Base-by-base conservation (phyloP, 2,329 filamentous ascomycete genomes). In the Coniochaeta ligniaria region DNA sequence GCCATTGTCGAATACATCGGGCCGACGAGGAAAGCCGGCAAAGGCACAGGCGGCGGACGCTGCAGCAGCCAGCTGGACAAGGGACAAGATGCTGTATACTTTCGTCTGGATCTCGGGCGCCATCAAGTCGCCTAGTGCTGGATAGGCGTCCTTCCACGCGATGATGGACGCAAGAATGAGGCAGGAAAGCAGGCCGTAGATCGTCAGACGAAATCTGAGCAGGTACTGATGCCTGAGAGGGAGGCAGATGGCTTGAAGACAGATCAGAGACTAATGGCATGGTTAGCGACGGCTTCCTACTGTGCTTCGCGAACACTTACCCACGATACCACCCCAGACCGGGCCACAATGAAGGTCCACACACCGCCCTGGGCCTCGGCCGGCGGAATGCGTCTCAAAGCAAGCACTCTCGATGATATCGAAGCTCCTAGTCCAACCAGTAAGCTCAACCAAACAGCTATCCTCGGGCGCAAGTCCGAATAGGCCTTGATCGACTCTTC, bases 401-500 rank as follows among this genome's bases (percentile, higher is more conserved):
- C 31, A 35, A 72, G 20, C 1, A 71, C 61, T 11, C 64, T 64
- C 5, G 67, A 59, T 12, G 64, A 65, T 12, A 72, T 57, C 1
- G 69, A 65, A 1, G 68, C 62, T 7, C 62, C 69, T 22, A 72
- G 47, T 17, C 71, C 71, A 20, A 68, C 50, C 8, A 66, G 8
- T 6, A 69, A 31, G 50, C 66, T 68, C 43, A 69, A 35, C 63
- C 67, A 69, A 6, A 67, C 65, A 9, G 62, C 64, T 33, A 68
- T 52, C 9, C 71, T 66, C 17, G 72, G 67, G 28, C 63, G 61
- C 1, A 65, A 60, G 60, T 73, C 70, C 0, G 69, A 68, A 47
- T 69, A 74, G 22, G 66, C 65, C 14, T 66, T 67, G 14, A 70
- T 67, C 17, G 72, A 74, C 45, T 70, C 66, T 54, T 70, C 68